Evolutionary conservation across 345 rosid genomes (phyloP), one percentile per base, ranked within the genome.

Genomic region (Carallia pectinifolia): DNA sequence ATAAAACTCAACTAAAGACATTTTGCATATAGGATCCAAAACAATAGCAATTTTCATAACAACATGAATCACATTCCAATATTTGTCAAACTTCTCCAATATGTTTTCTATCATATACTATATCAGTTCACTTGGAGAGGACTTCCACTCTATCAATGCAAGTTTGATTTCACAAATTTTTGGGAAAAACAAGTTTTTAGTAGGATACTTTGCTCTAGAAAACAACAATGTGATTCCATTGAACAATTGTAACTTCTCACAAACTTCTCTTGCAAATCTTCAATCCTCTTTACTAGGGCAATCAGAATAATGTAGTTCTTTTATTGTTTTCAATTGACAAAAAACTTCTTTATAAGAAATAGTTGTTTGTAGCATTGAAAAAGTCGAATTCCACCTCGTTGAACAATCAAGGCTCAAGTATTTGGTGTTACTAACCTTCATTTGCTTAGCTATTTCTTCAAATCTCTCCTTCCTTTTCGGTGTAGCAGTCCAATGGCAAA

Each of bases 81-180:
- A 23, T 23, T 76, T 69, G 0, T 59, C 47, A 65, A 47, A 59
- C 16, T 66, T 71, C 5, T n/a, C 53, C 17, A 37, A 13, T 63
- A 62, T 44, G 1, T 16, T 23, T 30, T 1, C 4, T 4, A 58
- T 53, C 75, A 65, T 70, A 2, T 0, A 18, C 6, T 3, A n/a
- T 13, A 65, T 59, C 23, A 15, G 23, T 23, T 23, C 23, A 23
- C 23, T 23, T 23, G 23, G 23, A 23, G 23, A 23, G 23, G 23
- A 23, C 27, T 6, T 10, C 48, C 78, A 64, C 5, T 56, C 1
- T 8, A 12, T 30, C 60, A 63, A 15, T 23, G 44, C 16, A 5
- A 16, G 8, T 19, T 10, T 39, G 9, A 64, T 29, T 6, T 40
- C 40, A 64, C 58, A 55, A 55, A 64, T 40, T 7, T 38, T 61